These are phyloP conservation scores for Vaccinium macrocarpon DNA, from an alignment of 148 eudicot genomes.

Conservation along the genomic window DNA sequence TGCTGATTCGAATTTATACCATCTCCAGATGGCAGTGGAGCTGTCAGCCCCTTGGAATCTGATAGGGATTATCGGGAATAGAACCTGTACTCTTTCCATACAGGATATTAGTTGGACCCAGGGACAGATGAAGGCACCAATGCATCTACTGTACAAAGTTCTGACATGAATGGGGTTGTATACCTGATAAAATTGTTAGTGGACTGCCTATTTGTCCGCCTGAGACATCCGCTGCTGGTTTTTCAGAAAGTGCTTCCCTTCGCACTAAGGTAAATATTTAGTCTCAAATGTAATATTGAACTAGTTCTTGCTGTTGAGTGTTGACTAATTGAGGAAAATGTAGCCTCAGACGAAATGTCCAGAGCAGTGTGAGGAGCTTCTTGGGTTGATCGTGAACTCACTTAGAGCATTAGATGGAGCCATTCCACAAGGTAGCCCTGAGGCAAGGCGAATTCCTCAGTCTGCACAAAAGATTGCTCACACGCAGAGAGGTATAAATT, in stretches of 20 bases:
- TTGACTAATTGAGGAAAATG: constrained; percentile 29
- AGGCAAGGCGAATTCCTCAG: constrained; percentile 88
- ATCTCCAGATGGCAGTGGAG: constrained; percentile 49
- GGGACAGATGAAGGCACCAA: constrained; percentile 41
- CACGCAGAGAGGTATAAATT: not conserved
- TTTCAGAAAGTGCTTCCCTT: constrained; percentile 54
- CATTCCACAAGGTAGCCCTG: constrained; percentile 93
- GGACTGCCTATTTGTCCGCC: constrained; percentile 60
- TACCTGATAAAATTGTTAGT: constrained; percentile 43
- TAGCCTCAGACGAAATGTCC: constrained; percentile 82
- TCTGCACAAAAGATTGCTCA: constrained; percentile 86
- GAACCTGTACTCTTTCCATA: constrained; percentile 40
- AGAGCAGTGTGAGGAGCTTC: constrained; percentile 96
- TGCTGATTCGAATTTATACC: constrained; percentile 49
- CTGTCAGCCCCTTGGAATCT: constrained; percentile 43
- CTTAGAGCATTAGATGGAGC: constrained; percentile 87
- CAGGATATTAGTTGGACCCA: constrained; percentile 62
- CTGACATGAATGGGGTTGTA: constrained; percentile 38
- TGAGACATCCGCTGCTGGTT: constrained; percentile 63
- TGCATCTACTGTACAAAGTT: constrained; percentile 71
- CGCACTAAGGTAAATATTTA: constrained; percentile 64
- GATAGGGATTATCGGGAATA: constrained; percentile 54
- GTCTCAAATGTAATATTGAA: constrained; percentile 12
- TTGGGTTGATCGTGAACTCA: constrained; percentile 92
- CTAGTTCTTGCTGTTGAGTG: constrained; percentile 37